Percentiles rank a stretch among this genome's conserved stretches.
phyloP scores from a whole-genome alignment of 495 filamentous ascomycete species.

The Oleoguttula mirabilis region DNA sequence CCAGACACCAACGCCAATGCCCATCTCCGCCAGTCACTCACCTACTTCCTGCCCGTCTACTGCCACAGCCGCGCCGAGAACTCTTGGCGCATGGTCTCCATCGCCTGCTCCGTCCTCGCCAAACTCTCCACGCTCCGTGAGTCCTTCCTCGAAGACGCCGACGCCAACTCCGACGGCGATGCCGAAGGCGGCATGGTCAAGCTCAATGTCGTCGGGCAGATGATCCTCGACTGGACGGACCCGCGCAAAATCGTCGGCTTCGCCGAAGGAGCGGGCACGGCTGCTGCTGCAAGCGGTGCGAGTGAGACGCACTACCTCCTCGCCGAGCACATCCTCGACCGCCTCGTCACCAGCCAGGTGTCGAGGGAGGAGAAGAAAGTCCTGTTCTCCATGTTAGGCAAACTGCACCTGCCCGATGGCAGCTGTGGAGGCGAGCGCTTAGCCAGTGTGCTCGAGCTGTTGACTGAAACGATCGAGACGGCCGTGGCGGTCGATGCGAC shows the following conservation, averaged over 20 bases:
- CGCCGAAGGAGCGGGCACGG: constrained; percentile 33
- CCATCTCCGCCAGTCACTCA: constrained; percentile 74
- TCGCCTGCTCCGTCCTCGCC: constrained; percentile 59
- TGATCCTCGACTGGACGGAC: constrained; percentile 92
- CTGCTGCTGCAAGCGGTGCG: constrained; percentile 33
- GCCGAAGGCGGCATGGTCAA: constrained; percentile 48
- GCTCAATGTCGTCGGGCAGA: constrained; percentile 58
- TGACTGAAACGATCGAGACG: constrained; percentile 24
- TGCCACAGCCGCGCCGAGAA: constrained; percentile 72
- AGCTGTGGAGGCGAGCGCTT: constrained; percentile 22
- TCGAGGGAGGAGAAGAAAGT: constrained; percentile 73
- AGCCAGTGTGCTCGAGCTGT: constrained; percentile 23
- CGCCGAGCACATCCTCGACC: constrained; percentile 50
- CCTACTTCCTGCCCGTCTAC: constrained; percentile 94
- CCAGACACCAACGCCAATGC: constrained; percentile 74
- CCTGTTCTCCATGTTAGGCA: constrained; percentile 62
- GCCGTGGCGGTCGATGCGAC: constrained; percentile 25
- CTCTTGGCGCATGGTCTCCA: constrained; percentile 59
- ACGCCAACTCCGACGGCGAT: constrained; percentile 55
- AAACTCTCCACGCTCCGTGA: constrained; percentile 42
- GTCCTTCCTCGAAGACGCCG: constrained; percentile 42
- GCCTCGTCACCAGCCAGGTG: constrained; percentile 39
- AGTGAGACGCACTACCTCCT: constrained; percentile 58
- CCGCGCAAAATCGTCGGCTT: constrained; percentile 72
- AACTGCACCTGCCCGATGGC: constrained; percentile 60